A percentile compares a stretch with the other conserved stretches of the same genome.
Evolutionary conservation across 1,284 basidiomycete genomes (phyloP).

Genomic region (Pseudozyma pruni): DNA sequence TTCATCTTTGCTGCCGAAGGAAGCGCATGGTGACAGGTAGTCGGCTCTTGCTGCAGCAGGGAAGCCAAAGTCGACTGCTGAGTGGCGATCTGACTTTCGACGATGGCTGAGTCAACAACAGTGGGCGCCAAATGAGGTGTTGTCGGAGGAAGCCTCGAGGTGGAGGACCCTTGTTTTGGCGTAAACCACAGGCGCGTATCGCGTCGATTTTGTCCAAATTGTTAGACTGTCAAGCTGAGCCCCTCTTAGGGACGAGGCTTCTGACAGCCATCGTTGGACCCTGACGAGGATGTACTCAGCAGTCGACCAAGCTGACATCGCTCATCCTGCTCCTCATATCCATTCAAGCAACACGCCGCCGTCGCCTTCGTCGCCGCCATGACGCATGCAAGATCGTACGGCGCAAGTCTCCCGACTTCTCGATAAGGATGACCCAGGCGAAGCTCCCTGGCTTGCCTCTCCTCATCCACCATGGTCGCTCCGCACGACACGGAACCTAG

Average conservation of each 20-base stretch:
- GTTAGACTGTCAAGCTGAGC: slow-evolving; percentile 7
- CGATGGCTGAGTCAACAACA: slow-evolving; percentile 1
- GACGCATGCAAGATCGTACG: too few species aligned
- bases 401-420: not conserved
- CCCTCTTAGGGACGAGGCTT: slow-evolving; percentile 1
- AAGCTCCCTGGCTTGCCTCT: not conserved
- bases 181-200: slow-evolving; percentile 32
- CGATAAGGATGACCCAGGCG: not conserved
- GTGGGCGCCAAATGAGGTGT: too few species aligned
- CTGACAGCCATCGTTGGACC: not conserved
- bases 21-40: not conserved
- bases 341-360: too few species aligned
- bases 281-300: not conserved
- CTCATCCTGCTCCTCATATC: too few species aligned
- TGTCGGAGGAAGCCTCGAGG: slow-evolving; percentile 6
- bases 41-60: not conserved
- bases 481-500: slow-evolving; percentile 1
- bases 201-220: not conserved
- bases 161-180: slow-evolving; percentile 13
- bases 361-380: not conserved
- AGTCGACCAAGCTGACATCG: too few species aligned
- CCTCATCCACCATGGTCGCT: slow-evolving; percentile 4
- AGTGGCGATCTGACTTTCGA: too few species aligned
- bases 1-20: not conserved
- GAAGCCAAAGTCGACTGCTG: too few species aligned